Base-by-base conservation (phyloP, 768 basidiomycete species). In the Bullera alba region DNA sequence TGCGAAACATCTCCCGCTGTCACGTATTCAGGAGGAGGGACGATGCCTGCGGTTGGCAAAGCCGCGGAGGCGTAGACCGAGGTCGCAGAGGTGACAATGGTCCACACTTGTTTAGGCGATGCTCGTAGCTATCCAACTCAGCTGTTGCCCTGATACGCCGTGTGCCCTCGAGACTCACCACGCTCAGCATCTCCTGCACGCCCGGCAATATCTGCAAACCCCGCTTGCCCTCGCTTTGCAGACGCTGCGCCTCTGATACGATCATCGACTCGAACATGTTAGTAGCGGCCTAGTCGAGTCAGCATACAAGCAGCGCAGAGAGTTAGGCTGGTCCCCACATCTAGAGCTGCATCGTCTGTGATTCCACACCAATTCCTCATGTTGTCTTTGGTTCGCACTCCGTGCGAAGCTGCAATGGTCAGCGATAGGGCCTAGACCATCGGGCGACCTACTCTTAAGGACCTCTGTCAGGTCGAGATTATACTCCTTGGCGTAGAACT, bases 11-110 rank as follows among this genome's bases (percentile, higher is more conserved):
- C 84, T 70, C 84, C 80, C 5, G 84, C 82, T 2, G 87, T 89
- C 58, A 91, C 79, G 45, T 84, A 76, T 15, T 81, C 76, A 2
- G 71, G 71, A 2, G 86, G 84, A 2, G 79, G 50, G 2, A 82
- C 79, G 17, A 90, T 75, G 1, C 77, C 79, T 36, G 83, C 81
- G 29, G 79, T 78, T 34, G 79, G 68, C 28, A 92, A 76, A 16
- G 86, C 87, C 19, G 78, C 77, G 14, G 79, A 75, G 16, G 87
- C 80, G 65, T 84, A 90, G 52, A 78, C 78, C 55, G 77, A 79
- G 19, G 88, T 87, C 0, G 90, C 88, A 37, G 85, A 87, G 5
- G 88, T 90, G 28, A 87, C 85, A 63, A 92, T 86, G 3, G 86
- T 86, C 86, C 87, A 92, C 35, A 61, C 26, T 2, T 51, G 56